Percentiles rank a stretch among this genome's conserved stretches.
These are phyloP conservation scores for Fusarium sp. DNA, from an alignment of 2,329 filamentous ascomycete species.

Conservation along the genomic window DNA sequence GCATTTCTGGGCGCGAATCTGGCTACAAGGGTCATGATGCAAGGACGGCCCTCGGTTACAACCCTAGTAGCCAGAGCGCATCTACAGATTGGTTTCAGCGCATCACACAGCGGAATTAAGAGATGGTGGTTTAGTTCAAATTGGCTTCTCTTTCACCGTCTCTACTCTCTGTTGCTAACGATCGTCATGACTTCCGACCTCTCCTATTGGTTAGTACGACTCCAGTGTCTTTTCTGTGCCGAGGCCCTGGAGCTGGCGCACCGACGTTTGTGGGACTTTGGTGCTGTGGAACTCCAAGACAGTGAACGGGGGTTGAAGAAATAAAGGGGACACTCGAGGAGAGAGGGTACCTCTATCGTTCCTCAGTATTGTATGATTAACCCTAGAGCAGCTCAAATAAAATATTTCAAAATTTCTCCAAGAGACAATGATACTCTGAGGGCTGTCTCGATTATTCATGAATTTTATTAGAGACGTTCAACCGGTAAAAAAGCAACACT, in stretches of 20 bases:
- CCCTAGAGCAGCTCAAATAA: background rate
- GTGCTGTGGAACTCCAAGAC: background rate
- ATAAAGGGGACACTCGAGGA: background rate
- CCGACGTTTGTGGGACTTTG: background rate
- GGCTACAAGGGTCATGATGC: constrained; percentile 2
- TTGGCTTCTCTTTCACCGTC: background rate
- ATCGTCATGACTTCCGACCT: background rate
- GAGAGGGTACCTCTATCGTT: background rate
- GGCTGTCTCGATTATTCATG: background rate
- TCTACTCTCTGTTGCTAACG: background rate
- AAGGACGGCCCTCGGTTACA: background rate
- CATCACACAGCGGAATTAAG: background rate
- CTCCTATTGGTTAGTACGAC: background rate
- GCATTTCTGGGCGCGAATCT: background rate
- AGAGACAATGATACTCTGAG: background rate
- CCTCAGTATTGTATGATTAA: background rate
- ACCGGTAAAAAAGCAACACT: background rate
- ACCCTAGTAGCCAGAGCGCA: background rate
- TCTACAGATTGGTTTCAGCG: background rate
- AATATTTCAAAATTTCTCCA: background rate
- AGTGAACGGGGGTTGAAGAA: background rate
- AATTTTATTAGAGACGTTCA: background rate
- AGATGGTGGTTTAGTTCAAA: background rate
- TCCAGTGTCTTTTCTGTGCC: background rate
- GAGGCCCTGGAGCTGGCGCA: background rate